These are phyloP conservation scores for Nemophila menziesii DNA, from an alignment of 257 asterid species.

Conservation along the genomic window DNA sequence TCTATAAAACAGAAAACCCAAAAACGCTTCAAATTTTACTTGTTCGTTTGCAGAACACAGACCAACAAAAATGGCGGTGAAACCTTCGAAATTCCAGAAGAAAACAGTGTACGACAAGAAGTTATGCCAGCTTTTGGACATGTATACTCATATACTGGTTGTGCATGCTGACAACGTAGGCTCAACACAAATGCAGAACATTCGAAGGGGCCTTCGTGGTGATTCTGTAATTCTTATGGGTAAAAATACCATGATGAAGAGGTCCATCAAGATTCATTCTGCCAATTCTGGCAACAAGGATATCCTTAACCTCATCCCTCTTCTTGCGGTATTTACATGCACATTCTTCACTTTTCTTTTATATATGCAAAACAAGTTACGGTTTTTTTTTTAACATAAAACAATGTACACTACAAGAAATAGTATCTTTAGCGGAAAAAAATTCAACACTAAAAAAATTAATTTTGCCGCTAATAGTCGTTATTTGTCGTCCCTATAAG, in stretches of 20 bases:
- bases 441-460: too few relatives aligned
- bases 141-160: constrained; percentile 18
- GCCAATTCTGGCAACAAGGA: constrained; percentile 17
- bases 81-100: constrained; percentile 14
- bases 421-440: too few relatives aligned
- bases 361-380: too few relatives aligned
- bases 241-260: constrained; percentile 29
- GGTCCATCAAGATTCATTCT: constrained; percentile 22
- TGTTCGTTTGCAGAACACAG: too few relatives aligned
- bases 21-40: background rate
- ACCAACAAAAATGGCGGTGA: constrained; percentile 20
- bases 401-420: too few relatives aligned
- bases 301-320: constrained; percentile 17
- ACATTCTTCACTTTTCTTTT: background rate
- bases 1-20: background rate
- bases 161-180: constrained; percentile 23
- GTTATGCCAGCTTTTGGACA: constrained; percentile 22
- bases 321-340: constrained; percentile 14
- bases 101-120: constrained; percentile 17
- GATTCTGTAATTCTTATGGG: constrained; percentile 28
- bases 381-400: too few relatives aligned
- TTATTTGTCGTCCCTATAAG: too few relatives aligned
- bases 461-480: too few relatives aligned
- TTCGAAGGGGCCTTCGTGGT: constrained; percentile 22
- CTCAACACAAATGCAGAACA: constrained; percentile 20